Evolutionary conservation across 2,329 filamentous ascomycete species (phyloP).

Genomic region (Fusarium floridanum): DNA sequence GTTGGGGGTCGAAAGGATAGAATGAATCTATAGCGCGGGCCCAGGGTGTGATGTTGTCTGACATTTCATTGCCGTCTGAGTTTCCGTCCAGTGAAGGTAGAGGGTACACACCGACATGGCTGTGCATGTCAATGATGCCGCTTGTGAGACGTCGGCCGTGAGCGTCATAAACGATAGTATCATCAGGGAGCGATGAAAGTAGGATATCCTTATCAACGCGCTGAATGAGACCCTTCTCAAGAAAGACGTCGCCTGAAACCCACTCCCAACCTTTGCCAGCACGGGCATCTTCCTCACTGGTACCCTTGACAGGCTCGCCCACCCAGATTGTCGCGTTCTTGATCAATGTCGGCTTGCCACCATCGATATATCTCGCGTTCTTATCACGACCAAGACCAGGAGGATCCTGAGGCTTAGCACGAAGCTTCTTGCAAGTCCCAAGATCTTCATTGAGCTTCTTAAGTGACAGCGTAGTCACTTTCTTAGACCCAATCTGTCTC

Average conservation of each 20-base stretch:
- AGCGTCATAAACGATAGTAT: conserved; percentile 68
- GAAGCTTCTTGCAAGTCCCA: conserved; percentile 67
- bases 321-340: conserved; percentile 76
- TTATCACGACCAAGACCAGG: conserved; percentile 67
- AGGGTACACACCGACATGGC: conserved; percentile 71
- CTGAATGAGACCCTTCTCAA: conserved; percentile 72
- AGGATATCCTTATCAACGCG: conserved; percentile 62
- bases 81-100: conserved; percentile 68
- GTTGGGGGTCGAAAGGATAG: conserved; percentile 72
- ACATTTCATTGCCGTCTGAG: conserved; percentile 74
- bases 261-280: conserved; percentile 72
- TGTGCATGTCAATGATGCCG: conserved; percentile 80
- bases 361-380: conserved; percentile 72
- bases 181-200: conserved; percentile 57
- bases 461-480: conserved; percentile 59
- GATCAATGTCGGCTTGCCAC: conserved; percentile 71
- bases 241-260: conserved; percentile 70
- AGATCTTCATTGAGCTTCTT: conserved; percentile 67
- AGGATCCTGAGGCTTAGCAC: conserved; percentile 67
- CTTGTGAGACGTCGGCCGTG: conserved; percentile 72
- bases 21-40: conserved; percentile 76
- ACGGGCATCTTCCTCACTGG: conserved; percentile 64
- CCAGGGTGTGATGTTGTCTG: conserved; percentile 74
- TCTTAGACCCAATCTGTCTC: conserved; percentile 54
- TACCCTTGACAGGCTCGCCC: conserved; percentile 68